Conservation (phyloP, 331 rosid species). For the Acacia pycnantha region DNA sequence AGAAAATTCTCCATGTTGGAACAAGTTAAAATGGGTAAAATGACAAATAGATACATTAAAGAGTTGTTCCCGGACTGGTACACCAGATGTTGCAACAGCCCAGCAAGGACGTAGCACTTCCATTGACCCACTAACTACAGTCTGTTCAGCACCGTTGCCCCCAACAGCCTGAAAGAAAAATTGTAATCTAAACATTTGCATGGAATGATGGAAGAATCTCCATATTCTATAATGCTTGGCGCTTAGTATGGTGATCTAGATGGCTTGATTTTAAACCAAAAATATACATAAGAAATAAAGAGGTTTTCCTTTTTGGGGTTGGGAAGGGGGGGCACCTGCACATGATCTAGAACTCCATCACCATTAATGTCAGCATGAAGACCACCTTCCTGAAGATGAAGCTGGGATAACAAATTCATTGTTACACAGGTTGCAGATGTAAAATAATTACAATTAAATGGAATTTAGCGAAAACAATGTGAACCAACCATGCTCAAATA, state of each 20-base stretch:
- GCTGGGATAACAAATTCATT: slow-evolving; percentile 55
- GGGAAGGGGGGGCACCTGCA: slow-evolving; percentile 56
- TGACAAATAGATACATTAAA: slow-evolving; percentile 97
- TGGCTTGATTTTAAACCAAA: neutral
- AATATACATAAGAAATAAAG: neutral
- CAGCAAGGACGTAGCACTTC: slow-evolving; percentile 96
- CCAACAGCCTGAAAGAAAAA: slow-evolving; percentile 78
- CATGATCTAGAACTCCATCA: slow-evolving; percentile 98
- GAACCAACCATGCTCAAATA: slow-evolving; percentile 7
- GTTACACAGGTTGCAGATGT: slow-evolving; percentile 16
- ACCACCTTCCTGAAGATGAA: slow-evolving; percentile 97
- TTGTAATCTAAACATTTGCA: slow-evolving; percentile 15
- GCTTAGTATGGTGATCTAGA: slow-evolving; percentile 1
- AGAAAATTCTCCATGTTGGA: slow-evolving; percentile 87
- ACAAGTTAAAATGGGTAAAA: slow-evolving; percentile 71
- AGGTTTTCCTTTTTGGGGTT: neutral
- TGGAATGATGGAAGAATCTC: slow-evolving; percentile 14
- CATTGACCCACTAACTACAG: slow-evolving; percentile 96
- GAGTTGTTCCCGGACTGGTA: slow-evolving; percentile 89
- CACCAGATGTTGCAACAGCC: slow-evolving; percentile 99
- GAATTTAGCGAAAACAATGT: neutral
- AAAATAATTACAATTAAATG: slow-evolving; percentile 21
- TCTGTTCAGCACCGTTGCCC: slow-evolving; percentile 96
- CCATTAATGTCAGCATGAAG: slow-evolving; percentile 98
- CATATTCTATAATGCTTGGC: slow-evolving; percentile 12